A percentile compares a stretch with the other conserved stretches of the same genome.
These are phyloP conservation scores for Abrus precatorius DNA, from an alignment of 306 rosid genomes.

Conservation along the genomic window DNA sequence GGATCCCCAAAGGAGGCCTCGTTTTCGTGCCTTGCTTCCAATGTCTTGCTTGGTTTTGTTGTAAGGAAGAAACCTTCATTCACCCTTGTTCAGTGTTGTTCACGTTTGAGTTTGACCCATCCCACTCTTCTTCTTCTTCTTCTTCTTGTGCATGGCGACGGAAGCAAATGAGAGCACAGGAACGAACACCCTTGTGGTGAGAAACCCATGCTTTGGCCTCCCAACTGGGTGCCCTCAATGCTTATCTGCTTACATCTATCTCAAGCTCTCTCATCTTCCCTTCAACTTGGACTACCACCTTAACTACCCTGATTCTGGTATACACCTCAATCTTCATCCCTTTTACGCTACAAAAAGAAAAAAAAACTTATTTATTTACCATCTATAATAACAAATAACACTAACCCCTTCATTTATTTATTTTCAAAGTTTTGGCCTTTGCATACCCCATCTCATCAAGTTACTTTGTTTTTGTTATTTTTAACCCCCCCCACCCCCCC, in stretches of 20 bases:
- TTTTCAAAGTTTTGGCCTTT: constrained; percentile 39
- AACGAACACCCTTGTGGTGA: constrained; percentile 64
- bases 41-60: not conserved
- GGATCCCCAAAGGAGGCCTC: not conserved
- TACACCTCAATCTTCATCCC: constrained; percentile 33
- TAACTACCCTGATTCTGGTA: constrained; percentile 84
- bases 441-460: not conserved
- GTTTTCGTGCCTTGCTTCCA: not conserved
- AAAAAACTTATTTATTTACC: not conserved
- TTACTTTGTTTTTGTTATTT: not conserved
- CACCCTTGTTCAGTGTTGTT: not conserved
- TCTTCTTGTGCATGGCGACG: constrained; percentile 41
- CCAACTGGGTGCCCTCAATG: constrained; percentile 85
- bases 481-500: not conserved
- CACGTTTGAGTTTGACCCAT: not conserved
- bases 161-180: constrained; percentile 51
- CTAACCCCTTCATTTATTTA: constrained; percentile 18
- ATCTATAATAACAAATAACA: not conserved
- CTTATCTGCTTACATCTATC: constrained; percentile 72
- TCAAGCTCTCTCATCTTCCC: constrained; percentile 66
- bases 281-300: constrained; percentile 74
- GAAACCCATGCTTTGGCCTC: constrained; percentile 77
- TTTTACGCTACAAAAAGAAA: not conserved
- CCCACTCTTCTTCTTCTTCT: constrained; percentile 18
- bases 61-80: not conserved